phyloP scores from a whole-genome alignment of 495 filamentous ascomycete species.

The Xylaria acuta region DNA sequence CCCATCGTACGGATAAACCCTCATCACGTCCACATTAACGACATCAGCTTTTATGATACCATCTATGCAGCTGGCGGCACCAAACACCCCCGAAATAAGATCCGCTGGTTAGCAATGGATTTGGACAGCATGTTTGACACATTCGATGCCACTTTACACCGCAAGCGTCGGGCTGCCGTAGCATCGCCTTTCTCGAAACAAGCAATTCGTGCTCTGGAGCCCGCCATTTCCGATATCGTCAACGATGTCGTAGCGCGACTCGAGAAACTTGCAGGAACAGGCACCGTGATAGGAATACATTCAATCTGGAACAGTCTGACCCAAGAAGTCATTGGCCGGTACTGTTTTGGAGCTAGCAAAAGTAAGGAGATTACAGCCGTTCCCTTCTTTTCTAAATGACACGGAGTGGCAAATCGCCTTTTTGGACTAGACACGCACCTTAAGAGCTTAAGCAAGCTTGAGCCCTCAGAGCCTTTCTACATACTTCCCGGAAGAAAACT shows the following conservation, averaged over 20 bases:
- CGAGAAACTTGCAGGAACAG: constrained; percentile 28
- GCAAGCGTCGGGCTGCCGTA: constrained; percentile 43
- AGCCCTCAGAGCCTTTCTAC: not conserved
- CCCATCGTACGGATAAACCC: constrained; percentile 29
- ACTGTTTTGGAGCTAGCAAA: constrained; percentile 35
- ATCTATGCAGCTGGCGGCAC: constrained; percentile 21
- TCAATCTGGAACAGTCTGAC: constrained; percentile 34
- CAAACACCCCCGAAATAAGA: constrained; percentile 11
- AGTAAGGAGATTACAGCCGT: not conserved
- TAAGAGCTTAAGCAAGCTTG: not conserved
- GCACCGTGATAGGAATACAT: constrained; percentile 15
- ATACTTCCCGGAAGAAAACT: not conserved
- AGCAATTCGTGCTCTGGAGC: constrained; percentile 26
- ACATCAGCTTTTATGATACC: constrained; percentile 24
- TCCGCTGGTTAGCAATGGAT: constrained; percentile 1
- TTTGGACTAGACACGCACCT: not conserved
- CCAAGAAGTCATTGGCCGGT: constrained; percentile 33
- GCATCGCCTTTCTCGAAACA: constrained; percentile 38
- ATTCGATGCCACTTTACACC: constrained; percentile 34
- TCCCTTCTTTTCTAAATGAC: not conserved
- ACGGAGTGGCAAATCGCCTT: not conserved
- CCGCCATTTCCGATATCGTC: constrained; percentile 34
- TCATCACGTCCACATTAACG: constrained; percentile 20
- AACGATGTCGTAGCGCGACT: constrained; percentile 30
- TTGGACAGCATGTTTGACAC: not conserved